A percentile compares a stretch with the other conserved stretches of the same genome.
phyloP scores from a whole-genome alignment of 768 basidiomycete species.

The Artomyces pyxidatus region DNA sequence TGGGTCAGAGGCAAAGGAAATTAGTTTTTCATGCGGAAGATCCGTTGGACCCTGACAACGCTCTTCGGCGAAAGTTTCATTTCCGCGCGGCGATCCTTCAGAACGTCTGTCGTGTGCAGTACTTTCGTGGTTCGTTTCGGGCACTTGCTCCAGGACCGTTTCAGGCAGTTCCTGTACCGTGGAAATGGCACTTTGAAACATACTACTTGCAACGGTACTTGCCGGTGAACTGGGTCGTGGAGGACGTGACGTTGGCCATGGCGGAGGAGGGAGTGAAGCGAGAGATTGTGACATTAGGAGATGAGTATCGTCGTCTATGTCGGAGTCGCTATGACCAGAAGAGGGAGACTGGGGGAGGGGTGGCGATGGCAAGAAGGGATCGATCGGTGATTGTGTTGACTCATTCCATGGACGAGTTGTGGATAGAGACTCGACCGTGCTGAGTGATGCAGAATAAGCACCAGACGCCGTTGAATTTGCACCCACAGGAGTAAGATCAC shows the following conservation, averaged over 20 bases:
- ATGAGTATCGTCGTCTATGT: slow-evolving; percentile 55
- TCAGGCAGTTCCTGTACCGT: not conserved
- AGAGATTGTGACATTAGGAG: slow-evolving; percentile 72
- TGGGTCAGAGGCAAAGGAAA: slow-evolving; percentile 12
- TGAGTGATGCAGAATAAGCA: no score
- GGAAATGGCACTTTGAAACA: slow-evolving; percentile 74
- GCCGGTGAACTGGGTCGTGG: slow-evolving; percentile 28
- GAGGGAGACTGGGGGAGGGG: slow-evolving; percentile 24
- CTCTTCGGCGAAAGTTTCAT: not conserved
- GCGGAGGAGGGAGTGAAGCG: slow-evolving; percentile 39
- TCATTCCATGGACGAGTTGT: slow-evolving; percentile 11
- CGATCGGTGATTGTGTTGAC: slow-evolving; percentile 5
- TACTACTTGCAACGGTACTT: slow-evolving; percentile 48
- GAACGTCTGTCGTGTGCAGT: no score
- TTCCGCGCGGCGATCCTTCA: no score
- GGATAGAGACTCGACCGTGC: slow-evolving; percentile 24
- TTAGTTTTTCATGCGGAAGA: slow-evolving; percentile 3
- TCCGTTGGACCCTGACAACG: not conserved
- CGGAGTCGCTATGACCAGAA: slow-evolving; percentile 17
- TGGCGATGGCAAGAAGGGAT: slow-evolving; percentile 13
- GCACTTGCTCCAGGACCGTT: no score
- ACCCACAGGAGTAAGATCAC: no score
- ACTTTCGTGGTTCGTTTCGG: no score
- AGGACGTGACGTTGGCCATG: slow-evolving; percentile 16
- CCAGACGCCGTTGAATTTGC: no score